Evolutionary conservation across 148 eudicot genomes (phyloP).

Genomic region (Persicaria tinctoria): DNA sequence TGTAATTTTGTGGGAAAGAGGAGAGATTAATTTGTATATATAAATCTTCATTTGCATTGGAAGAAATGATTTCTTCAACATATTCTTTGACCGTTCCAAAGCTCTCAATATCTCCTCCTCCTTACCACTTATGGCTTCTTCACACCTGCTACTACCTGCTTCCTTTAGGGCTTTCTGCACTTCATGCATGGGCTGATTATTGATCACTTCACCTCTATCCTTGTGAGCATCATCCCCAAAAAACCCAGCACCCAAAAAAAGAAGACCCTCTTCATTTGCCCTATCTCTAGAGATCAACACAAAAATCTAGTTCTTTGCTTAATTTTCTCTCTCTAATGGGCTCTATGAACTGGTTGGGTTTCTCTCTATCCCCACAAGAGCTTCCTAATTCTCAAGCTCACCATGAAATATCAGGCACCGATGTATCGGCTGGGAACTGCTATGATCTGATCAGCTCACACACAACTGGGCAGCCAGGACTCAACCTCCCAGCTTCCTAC

Average conservation of each 20-base stretch:
- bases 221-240: too few relatives aligned
- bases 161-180: too few relatives aligned
- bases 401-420: not conserved
- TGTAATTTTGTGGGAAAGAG: not conserved
- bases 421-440: not conserved
- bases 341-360: not conserved
- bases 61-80: not conserved
- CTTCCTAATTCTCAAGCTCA: not conserved
- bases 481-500: constrained; percentile 22
- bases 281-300: too few relatives aligned
- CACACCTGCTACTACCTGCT: not conserved
- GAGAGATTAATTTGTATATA: not conserved
- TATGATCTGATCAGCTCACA: not conserved
- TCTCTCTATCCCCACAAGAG: not conserved
- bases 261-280: too few relatives aligned
- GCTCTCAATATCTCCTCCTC: not conserved
- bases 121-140: not conserved
- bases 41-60: not conserved
- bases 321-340: not conserved
- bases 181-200: too few relatives aligned
- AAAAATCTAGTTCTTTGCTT: not conserved
- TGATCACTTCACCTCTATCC: too few relatives aligned
- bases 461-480: not conserved
- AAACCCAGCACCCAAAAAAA: too few relatives aligned
- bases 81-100: not conserved